A percentile compares a stretch with the other conserved stretches of the same genome.
These are phyloP conservation scores for Tuber borchii DNA, from an alignment of 495 filamentous ascomycete species.

Conservation along the genomic window DNA sequence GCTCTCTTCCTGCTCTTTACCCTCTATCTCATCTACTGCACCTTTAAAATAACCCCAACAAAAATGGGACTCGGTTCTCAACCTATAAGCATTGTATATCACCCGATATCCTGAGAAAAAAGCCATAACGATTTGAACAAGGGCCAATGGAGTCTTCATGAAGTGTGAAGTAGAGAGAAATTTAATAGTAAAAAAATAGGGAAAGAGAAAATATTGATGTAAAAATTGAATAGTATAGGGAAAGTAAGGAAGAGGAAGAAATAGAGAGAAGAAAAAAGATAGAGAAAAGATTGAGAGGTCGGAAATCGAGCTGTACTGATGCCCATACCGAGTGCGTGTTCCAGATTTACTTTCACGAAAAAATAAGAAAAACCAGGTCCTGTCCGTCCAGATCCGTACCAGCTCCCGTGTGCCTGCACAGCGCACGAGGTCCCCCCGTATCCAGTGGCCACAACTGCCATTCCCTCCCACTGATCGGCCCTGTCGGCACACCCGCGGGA, in stretches of 20 bases:
- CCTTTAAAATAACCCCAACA: slow-evolving; percentile 11
- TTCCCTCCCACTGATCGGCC: slow-evolving; percentile 33
- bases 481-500: slow-evolving; percentile 22
- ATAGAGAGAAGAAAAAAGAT: background rate
- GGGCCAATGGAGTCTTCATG: background rate
- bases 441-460: slow-evolving; percentile 18
- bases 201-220: slow-evolving; percentile 4
- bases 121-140: background rate
- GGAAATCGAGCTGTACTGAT: slow-evolving; percentile 11
- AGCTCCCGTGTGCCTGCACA: slow-evolving; percentile 29
- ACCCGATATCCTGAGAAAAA: background rate
- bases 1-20: slow-evolving; percentile 7
- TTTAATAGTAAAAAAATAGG: slow-evolving; percentile 1
- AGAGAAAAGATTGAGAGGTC: slow-evolving; percentile 15
- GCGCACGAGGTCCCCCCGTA: slow-evolving; percentile 27
- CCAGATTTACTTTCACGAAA: slow-evolving; percentile 21
- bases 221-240: background rate
- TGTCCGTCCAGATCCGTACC: slow-evolving; percentile 26
- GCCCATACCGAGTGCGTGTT: slow-evolving; percentile 8
- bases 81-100: background rate
- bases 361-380: slow-evolving; percentile 29
- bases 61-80: slow-evolving; percentile 6
- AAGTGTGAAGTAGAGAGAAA: slow-evolving; percentile 11
- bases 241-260: slow-evolving; percentile 1
- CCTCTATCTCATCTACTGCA: slow-evolving; percentile 23